phyloP scores from a whole-genome alignment of 179 eudicot genomes.

The Heliamphora pulchella region DNA sequence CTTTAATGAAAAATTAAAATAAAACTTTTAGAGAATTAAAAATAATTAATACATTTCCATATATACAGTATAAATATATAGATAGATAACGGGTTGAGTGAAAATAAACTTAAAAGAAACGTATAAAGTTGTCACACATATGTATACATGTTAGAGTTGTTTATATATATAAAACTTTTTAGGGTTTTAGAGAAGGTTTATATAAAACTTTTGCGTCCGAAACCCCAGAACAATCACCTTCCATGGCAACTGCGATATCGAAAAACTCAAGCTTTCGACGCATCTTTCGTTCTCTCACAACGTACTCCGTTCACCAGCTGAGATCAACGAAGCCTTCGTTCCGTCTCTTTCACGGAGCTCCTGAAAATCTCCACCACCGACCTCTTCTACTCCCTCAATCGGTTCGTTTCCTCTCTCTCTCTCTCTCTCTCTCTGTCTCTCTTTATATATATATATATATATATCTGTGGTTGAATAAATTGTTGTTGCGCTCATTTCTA shows the following conservation, averaged over 20 bases:
- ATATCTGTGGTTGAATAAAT: slow-evolving; percentile 4
- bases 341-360: slow-evolving; percentile 9
- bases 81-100: too few species aligned
- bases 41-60: too few species aligned
- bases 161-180: too few species aligned
- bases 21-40: too few species aligned
- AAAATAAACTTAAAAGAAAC: too few species aligned
- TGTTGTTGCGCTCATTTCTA: slow-evolving; percentile 9
- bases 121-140: too few species aligned
- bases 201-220: too few species aligned
- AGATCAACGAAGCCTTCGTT: not conserved
- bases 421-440: slow-evolving; percentile 9
- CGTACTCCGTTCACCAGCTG: not conserved
- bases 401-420: slow-evolving; percentile 16
- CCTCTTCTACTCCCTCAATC: slow-evolving; percentile 14
- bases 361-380: slow-evolving; percentile 13
- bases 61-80: too few species aligned
- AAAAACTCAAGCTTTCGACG: slow-evolving; percentile 27
- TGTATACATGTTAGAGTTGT: too few species aligned
- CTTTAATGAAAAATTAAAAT: too few species aligned
- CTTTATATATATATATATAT: not conserved
- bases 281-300: slow-evolving; percentile 21
- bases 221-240: not conserved
- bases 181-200: too few species aligned
- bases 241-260: slow-evolving; percentile 20